Evolutionary conservation across 495 filamentous ascomycete genomes (phyloP), one percentile per base, ranked within the genome.

Genomic region (Filosporella fistucella): DNA sequence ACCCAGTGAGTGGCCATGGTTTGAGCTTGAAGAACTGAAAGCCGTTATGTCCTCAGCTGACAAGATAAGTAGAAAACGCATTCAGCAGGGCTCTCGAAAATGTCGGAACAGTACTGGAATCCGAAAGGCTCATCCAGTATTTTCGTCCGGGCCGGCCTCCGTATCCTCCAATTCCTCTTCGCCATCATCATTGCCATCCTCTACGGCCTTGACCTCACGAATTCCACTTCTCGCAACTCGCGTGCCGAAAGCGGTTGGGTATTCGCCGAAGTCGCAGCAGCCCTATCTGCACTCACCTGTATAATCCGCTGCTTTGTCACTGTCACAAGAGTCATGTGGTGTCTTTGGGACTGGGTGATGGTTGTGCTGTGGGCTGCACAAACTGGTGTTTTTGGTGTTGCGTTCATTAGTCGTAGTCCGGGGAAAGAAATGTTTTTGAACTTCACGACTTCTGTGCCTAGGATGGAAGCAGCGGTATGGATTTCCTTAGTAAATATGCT

Each of bases 301-400:
- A n/a, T 54, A 29, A 56, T 65, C 28, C 60, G 58, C 12, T 60
- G 59, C 44, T 61, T 61, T 18, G 59, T 63, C 38, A 51, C 43
- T 23, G 36, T 52, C 5, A 42, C 52, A 10, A 52, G 50, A n/a
- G 53, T 61, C 6, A 51, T 55, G 6, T 63, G 62, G 6, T 62
- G 56, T 46, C 52, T 58, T 9, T 66, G 63, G 63, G 65, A 66
- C 36, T 52, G 59, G 12, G 29, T 53, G 2, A 42, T 68, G 11
- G 60, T 61, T 48, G 20, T 88, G 13, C 65, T 89, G 20, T 89
- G 79, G 80, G 65, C 81, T 58, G 73, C 72, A 28, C 62, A 84
- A 35, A 86, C 88, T 61, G 84, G 84, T 14, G 69, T 79, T 52
- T 89, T 90, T 62, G 86, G 76, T 40, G 72, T 71, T 54, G 75